Base-by-base conservation (phyloP, 352 stramenopile species). In the Achlya hypogyna region DNA sequence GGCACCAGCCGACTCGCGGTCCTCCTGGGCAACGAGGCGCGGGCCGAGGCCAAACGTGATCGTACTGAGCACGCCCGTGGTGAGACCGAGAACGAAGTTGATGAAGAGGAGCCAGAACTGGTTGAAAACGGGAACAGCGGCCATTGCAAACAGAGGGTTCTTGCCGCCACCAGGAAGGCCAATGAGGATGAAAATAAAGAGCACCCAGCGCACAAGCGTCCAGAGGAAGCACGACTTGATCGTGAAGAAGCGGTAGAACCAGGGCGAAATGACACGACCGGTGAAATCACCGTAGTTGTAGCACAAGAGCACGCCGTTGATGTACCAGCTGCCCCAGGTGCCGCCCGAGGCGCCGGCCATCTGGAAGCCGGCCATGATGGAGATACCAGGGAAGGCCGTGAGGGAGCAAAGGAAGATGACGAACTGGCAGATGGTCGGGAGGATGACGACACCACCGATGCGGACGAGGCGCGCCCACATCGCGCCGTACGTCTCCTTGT, bases 201-300 rank as follows among this genome's bases (percentile, higher is more conserved):
- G 82, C 22, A 40, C 73, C 53, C 84, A 65, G 38, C 81, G 78
- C 27, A 78, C 20, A 27, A 83, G 53, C 12, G 73, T 80, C 2
- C 83, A 68, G 12, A 60, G 34, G 4, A 87, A 70, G 35, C 74
- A 85, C 34, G 70, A 72, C 51, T 79, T 70, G 65, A 84, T 80
- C 31, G 71, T 82, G 51, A 86, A 79, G 32, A 85, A 42, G 53
- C 77, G 78, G 75, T 86, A 86, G n/a, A 85, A 71, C 9, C 71
- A 65, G n/a, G 74, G 74, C 4, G 73, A 85, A 32, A 87, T 53
- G 31, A 88, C 59, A 40, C 79, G 75, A 10, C 76, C 81, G 53
- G 84, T 71, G 62, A 81, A 86, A 68, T 86, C 79, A 14, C 79
- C 78, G 65, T 82, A 84, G 76, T 87, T 85, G 78, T 85, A 87